These are phyloP conservation scores for Ascochyta koolunga DNA, from an alignment of 2,329 filamentous ascomycete species.

Conservation along the genomic window DNA sequence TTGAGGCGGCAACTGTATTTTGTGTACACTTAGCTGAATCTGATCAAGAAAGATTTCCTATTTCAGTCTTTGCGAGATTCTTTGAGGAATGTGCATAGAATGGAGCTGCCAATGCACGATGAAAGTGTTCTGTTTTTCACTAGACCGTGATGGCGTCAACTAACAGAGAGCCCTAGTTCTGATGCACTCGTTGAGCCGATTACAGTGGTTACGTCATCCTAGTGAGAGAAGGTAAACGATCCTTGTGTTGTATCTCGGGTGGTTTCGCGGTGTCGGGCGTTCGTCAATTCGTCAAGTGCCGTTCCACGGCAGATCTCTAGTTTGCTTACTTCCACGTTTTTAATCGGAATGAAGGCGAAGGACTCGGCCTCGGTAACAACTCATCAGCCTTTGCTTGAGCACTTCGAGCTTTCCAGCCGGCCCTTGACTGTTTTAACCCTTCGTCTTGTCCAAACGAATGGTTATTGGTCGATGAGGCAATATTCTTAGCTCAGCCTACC, in stretches of 20 bases:
- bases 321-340: background rate
- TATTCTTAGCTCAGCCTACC: constrained; percentile 15
- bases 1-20: constrained; percentile 40
- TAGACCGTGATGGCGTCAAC: too few relatives aligned
- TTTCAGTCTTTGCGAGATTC: constrained; percentile 17
- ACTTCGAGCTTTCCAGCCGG: constrained; percentile 3
- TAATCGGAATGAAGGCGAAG: constrained; percentile 12
- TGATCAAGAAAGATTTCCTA: constrained; percentile 38
- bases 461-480: constrained; percentile 14
- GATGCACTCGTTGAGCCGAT: too few relatives aligned
- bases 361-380: constrained; percentile 14
- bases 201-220: background rate
- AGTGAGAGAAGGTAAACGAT: background rate
- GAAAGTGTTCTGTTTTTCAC: background rate
- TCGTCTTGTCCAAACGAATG: background rate
- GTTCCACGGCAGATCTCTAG: background rate
- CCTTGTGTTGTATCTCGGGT: too few relatives aligned
- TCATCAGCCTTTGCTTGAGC: background rate
- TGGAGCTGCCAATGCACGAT: constrained; percentile 3
- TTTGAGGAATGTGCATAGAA: constrained; percentile 11
- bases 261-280: background rate
- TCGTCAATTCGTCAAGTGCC: background rate
- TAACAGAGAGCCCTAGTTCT: too few relatives aligned
- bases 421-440: background rate
- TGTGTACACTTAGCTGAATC: constrained; percentile 45